Percentiles rank a stretch among this genome's conserved stretches.
Conservation (phyloP, 768 basidiomycete species). For the Suillus weaverae region DNA sequence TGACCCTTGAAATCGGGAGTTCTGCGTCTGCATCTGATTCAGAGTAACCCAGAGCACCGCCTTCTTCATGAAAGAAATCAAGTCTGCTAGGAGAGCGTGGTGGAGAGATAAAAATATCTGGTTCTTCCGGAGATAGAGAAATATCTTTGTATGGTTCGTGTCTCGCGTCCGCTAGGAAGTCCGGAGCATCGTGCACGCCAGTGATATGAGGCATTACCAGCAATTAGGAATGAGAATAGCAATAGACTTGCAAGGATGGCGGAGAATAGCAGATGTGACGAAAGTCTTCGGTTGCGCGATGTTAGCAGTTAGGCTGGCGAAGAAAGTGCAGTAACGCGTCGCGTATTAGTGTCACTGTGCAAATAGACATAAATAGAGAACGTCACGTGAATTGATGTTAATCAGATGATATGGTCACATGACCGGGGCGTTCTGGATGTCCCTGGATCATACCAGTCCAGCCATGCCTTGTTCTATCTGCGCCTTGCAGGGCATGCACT, state of each 20-base stretch:
- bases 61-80: conserved; percentile 34
- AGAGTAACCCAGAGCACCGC: conserved; percentile 1
- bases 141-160: conserved; percentile 10
- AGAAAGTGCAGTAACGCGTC: conserved; percentile 3
- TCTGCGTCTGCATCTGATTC: conserved; percentile 7
- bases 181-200: not conserved
- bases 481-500: conserved; percentile 6
- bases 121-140: conserved; percentile 13
- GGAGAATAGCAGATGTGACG: not conserved
- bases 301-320: not conserved
- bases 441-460: too few species aligned
- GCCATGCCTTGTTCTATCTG: not conserved
- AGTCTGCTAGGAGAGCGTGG: conserved; percentile 50
- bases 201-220: not conserved
- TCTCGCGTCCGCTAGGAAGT: conserved; percentile 10
- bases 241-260: not conserved
- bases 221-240: not conserved
- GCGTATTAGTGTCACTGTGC: conserved; percentile 4
- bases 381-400: conserved; percentile 27
- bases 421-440: not conserved
- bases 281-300: not conserved
- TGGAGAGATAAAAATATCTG: conserved; percentile 25
- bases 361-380: conserved; percentile 22
- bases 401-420: not conserved
- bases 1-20: conserved; percentile 6